Evolutionary conservation across 805 yeast species (phyloP), one percentile per base, ranked within the genome.

Genomic region (Starmera amethionina): DNA sequence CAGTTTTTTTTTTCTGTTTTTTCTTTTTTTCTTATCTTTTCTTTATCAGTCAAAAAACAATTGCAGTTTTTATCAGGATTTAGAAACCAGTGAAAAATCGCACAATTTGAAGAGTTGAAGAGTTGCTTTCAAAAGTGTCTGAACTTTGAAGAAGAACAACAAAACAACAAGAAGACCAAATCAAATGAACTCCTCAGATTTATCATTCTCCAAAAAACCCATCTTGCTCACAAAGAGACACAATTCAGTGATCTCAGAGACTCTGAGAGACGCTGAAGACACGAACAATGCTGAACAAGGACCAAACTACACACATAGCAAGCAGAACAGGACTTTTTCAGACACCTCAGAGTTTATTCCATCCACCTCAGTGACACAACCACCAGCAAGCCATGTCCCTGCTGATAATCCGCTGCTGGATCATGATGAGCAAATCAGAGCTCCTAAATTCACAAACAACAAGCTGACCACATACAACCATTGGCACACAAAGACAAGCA

Each of bases 351-450:
- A 34, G 9, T 16, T 6, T 31, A 13, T 18, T 15, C n/a, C 27
- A 19, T 8, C 14, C 9, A 9, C 30, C 11, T 4, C 25, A 13
- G 15, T 7, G 8, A n/a, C 8, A 5, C 22, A 34, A 4, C 14
- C 36, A 11, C 16, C 42, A 46, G 29, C 38, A 48, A 16, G 18
- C 18, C 18, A 16, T 16, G 18, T 16, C 4, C 18, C 18, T 16
- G 18, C 18, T 3, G 59, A 54, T 34, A 46, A 54, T 30, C 59
- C 59, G 0, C 36, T 47, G 5, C 33, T 52, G 30, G 58, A 55
- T 42, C 50, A 55, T 36, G 50, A 55, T 38, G 51, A 52, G 34
- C 58, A 54, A 40, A 55, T 55, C 19, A 42, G 59, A 18, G 59
- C 55, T 1, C 59, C 59, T 3, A 55, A 55, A 42, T 48, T 55